Base-by-base conservation (phyloP, 2,329 filamentous ascomycete genomes). In the Colletotrichum tofieldiae region DNA sequence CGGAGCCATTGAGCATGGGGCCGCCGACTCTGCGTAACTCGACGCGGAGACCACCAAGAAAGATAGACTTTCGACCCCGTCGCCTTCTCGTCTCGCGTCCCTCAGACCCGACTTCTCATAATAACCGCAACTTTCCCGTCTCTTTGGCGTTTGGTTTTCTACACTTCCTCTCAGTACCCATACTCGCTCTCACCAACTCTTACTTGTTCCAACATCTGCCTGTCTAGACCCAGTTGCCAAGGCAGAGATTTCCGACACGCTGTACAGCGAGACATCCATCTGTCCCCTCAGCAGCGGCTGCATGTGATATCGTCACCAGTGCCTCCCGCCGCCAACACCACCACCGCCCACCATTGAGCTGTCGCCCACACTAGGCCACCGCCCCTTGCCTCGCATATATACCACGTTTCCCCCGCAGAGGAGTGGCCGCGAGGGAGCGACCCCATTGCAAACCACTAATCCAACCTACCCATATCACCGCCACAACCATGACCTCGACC, bases 401-500 rank as follows among this genome's bases (percentile, higher is more conserved):
- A 39, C n/a, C 47, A 60, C 59, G 14, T 29, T 43, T 35, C 58
- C 68, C 68, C 54, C 59, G 20, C 43, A 32, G 6, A 39, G 47
- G 23, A 64, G 58, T 59, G 59, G 65, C 39, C 32, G 54, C 26
- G 39, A 43, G 37, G 37, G 35, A 45, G 29, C 59, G 12, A 41
- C 39, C 41, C 14, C 49, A 41, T 41, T 35, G 35, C 47, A 54
- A 18, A 23, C 26, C 39, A 35, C 37, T 12, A 23, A 12, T 26
- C 4, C 39, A 16, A 58, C n/a, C 23, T 56, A 54, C 32, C 23
- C 11, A 32, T 39, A 45, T 18, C 35, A 49, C 47, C 43, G 63
- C 52, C 56, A 66, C 65, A 76, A 75, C 45, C 71, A 81, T 82
- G 79, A 68, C 77, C 52, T 73, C 76, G 32, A 74, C 76, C 66